These are phyloP conservation scores for Neurospora cerealis DNA, from an alignment of 495 filamentous ascomycete species.

Conservation along the genomic window DNA sequence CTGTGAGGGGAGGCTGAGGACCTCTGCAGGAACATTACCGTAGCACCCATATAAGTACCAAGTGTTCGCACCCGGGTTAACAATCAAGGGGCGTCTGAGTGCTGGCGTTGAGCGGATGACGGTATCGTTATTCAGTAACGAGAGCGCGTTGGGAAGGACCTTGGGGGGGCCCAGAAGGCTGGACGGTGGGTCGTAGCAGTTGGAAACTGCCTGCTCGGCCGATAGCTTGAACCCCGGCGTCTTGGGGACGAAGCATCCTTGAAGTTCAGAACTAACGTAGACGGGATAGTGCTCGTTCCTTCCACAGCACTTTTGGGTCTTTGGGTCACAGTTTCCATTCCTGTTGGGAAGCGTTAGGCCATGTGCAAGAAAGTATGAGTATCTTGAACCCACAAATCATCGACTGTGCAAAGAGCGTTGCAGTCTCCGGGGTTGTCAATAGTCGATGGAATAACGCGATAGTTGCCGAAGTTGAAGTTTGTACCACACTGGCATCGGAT, in stretches of 20 bases:
- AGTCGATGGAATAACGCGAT: slow-evolving; percentile 1
- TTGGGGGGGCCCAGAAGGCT: background rate
- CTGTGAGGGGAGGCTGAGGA: background rate
- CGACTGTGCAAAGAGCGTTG: background rate
- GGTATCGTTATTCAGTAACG: rapidly evolving
- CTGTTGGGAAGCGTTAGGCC: background rate
- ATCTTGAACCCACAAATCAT: background rate
- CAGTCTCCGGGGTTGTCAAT: background rate
- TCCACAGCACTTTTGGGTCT: slow-evolving; percentile 4
- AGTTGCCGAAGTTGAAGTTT: background rate
- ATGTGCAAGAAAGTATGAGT: background rate
- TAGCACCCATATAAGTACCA: slow-evolving; percentile 6
- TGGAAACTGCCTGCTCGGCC: background rate
- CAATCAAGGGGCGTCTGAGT: background rate
- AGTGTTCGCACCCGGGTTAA: background rate
- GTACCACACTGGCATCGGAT: slow-evolving; percentile 7
- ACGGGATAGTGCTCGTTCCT: slow-evolving; percentile 2
- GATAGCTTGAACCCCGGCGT: slow-evolving; percentile 11
- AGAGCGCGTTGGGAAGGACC: background rate
- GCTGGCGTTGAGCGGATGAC: background rate
- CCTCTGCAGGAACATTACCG: background rate
- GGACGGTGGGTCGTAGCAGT: background rate
- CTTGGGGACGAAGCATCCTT: slow-evolving; percentile 14
- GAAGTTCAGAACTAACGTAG: slow-evolving; percentile 15
- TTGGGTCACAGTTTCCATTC: background rate